Evolutionary conservation across 768 basidiomycete genomes (phyloP).

Genomic region (Tylopilus sp.): DNA sequence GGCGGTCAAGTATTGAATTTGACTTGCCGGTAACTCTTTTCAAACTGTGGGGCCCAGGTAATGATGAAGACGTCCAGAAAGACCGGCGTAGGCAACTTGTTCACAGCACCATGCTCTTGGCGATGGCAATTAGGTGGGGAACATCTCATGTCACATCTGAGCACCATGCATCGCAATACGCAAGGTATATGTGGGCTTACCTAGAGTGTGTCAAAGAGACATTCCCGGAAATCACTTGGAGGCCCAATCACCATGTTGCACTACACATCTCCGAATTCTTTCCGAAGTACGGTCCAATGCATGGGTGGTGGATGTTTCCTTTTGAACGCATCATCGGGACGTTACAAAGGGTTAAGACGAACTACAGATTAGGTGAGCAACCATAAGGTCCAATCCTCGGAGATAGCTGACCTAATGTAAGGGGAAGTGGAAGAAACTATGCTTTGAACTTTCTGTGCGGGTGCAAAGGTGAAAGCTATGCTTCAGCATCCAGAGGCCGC

Average conservation of each 20-base stretch:
- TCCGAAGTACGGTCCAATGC: constrained; percentile 33
- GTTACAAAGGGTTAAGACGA: constrained; percentile 14
- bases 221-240: constrained; percentile 15
- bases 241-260: constrained; percentile 33
- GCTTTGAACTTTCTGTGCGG: no score
- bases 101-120: not conserved
- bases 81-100: not conserved
- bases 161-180: constrained; percentile 14
- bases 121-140: constrained; percentile 6
- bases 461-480: not conserved
- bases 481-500: not conserved
- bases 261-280: constrained; percentile 27
- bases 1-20: not conserved
- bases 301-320: constrained; percentile 36
- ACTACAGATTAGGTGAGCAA: not conserved
- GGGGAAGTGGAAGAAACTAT: no score
- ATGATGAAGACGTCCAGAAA: not conserved
- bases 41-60: not conserved
- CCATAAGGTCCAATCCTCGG: no score
- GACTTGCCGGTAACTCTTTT: not conserved
- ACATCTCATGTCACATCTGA: constrained; percentile 18
- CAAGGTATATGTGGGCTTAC: constrained; percentile 25
- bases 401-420: no score
- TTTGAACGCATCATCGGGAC: constrained; percentile 31
- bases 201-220: constrained; percentile 15